Percentiles rank a stretch among this genome's conserved stretches.
These are phyloP conservation scores for Dictyostelium brefeldianum DNA, from an alignment of 78 protist species.

Conservation along the genomic window DNA sequence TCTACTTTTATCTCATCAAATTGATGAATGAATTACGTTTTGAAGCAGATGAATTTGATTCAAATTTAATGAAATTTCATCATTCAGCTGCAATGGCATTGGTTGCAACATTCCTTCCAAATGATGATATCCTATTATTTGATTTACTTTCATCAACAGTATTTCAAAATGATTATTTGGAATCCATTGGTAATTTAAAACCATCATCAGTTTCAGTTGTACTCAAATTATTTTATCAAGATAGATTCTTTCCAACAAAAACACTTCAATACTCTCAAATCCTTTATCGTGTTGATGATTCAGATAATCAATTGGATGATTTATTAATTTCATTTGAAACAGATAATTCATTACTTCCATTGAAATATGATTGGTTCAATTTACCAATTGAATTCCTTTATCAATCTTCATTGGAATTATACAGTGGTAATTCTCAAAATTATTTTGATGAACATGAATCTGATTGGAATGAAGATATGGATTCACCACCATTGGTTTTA, in stretches of 20 bases:
- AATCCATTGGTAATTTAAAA: slow-evolving; percentile 33
- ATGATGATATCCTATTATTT: slow-evolving; percentile 35
- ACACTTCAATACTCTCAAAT: slow-evolving; percentile 40
- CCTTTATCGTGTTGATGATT: slow-evolving; percentile 8
- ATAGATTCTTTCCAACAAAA: slow-evolving; percentile 60
- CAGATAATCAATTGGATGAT: slow-evolving; percentile 9
- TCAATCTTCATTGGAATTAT: neutral
- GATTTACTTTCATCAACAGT: slow-evolving; percentile 15
- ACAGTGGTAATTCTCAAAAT: neutral
- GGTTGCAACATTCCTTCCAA: slow-evolving; percentile 43
- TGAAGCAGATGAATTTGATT: slow-evolving; percentile 66
- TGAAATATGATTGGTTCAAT: slow-evolving; percentile 75
- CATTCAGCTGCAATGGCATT: slow-evolving; percentile 49
- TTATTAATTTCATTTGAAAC: slow-evolving; percentile 52
- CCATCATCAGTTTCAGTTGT: neutral
- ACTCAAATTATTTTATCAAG: slow-evolving; percentile 33
- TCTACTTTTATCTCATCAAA: slow-evolving; percentile 18
- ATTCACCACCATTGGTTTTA: slow-evolving; percentile 39
- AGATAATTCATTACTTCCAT: slow-evolving; percentile 51
- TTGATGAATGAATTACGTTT: slow-evolving; percentile 68
- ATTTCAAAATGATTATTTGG: slow-evolving; percentile 54
- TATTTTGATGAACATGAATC: slow-evolving; percentile 44
- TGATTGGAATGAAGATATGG: slow-evolving; percentile 58
- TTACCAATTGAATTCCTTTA: slow-evolving; percentile 60
- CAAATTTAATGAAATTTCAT: slow-evolving; percentile 37